Base-by-base conservation (phyloP, 2,329 filamentous ascomycete species). In the Blastomyces parvus region DNA sequence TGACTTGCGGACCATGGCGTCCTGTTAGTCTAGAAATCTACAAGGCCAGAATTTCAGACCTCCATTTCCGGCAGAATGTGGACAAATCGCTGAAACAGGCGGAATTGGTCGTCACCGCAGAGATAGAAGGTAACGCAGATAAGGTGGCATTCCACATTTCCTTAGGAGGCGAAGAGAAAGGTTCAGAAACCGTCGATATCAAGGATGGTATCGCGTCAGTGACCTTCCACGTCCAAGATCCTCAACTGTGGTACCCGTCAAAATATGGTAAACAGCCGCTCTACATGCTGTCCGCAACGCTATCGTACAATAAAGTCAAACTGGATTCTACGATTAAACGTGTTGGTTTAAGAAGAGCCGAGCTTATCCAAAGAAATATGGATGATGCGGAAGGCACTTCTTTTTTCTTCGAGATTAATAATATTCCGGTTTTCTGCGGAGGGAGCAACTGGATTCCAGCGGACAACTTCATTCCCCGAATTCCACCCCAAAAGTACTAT, bases 341-440 rank as follows among this genome's bases (percentile, higher is more conserved):
- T 7, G 79, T 83, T 30, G 85, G 84, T 0, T 87, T 88, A 68
- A 77, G 77, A 0, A 79, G 80, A 3, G 81, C 86, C 30, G 82
- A 82, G 0, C 76, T 82, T 0, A 77, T 76, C 0, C 83, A 87
- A 65, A 69, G 84, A 0, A 75, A 78, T 0, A 74, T 78, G 64
- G 83, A 85, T 1, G 81, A 86, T 64, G 78, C 81, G n/a, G 79
- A 80, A 0, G 83, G 82, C 8, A 81, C 80, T 53, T 83, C 84
- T 70, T 84, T 84, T 84, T 83, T 87, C 69, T 87, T 88, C 66
- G 84, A 87, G 69, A 79, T 88, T 64, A 88, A 88, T 64, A 84
- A 85, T 0, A 79, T 83, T 59, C 81, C 84, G 14, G 85, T 88
- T 67, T 88, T 86, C 67, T 84, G 83, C 2, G 86, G 86, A 69